Evolutionary conservation across 1,284 basidiomycete species (phyloP).

Genomic region (Puccinia triticina): DNA sequence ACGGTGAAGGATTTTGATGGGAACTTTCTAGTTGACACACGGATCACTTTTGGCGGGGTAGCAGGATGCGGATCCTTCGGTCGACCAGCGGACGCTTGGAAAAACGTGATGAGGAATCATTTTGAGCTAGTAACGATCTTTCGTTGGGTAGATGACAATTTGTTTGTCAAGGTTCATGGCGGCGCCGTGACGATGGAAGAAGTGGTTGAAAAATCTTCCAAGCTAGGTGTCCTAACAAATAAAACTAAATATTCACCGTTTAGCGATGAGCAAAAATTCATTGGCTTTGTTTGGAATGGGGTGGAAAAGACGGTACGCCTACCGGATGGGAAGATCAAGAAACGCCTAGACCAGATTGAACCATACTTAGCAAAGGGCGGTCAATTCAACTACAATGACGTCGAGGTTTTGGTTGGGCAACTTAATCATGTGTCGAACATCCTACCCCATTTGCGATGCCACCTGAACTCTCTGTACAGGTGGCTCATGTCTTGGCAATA

Average conservation of each 20-base stretch:
- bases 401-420: not conserved
- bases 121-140: no score
- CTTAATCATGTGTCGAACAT: no score
- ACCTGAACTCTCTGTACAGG: no score
- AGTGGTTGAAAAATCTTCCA: not conserved
- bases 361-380: not conserved
- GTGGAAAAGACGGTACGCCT: not conserved
- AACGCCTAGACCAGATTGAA: not conserved
- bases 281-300: conserved; percentile 28
- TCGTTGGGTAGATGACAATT: no score
- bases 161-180: not conserved
- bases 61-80: conserved; percentile 11
- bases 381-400: not conserved
- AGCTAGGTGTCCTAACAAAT: conserved; percentile 16
- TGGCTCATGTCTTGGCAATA: not conserved
- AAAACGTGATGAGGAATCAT: no score
- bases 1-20: no score
- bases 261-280: conserved; percentile 6
- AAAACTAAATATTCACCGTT: no score
- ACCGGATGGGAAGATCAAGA: not conserved
- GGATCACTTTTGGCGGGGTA: conserved; percentile 14
- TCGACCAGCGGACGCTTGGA: conserved; percentile 30
- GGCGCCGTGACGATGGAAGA: not conserved
- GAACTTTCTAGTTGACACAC: conserved; percentile 20
- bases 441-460: no score